Percentiles rank a stretch among this genome's conserved stretches.
These are phyloP conservation scores for Xylaria sp. DNA, from an alignment of 2,329 filamentous ascomycete genomes.

Conservation along the genomic window DNA sequence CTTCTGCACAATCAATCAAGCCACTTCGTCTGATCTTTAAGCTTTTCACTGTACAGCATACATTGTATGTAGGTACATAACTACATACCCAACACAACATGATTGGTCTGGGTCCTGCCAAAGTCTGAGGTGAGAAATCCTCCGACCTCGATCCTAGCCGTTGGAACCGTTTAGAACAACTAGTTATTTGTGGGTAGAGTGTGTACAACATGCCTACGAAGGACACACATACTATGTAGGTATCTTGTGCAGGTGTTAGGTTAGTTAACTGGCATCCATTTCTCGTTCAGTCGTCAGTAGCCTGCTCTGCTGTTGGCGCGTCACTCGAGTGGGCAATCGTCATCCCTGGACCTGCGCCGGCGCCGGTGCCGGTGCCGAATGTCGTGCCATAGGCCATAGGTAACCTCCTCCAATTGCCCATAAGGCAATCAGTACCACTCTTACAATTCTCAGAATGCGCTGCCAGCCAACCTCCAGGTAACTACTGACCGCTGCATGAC, in stretches of 20 bases:
- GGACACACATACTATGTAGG: background rate
- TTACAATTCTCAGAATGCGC: constrained; percentile 6
- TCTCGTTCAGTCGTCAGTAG: background rate
- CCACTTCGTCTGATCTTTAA: constrained; percentile 9
- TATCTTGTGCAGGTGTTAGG: background rate
- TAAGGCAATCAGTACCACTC: constrained; percentile 13
- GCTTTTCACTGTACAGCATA: constrained; percentile 5
- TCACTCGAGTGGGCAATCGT: constrained; percentile 19
- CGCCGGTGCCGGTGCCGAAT: constrained; percentile 19
- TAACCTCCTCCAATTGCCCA: background rate
- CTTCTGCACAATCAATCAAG: background rate
- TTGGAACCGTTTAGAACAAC: background rate
- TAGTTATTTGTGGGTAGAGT: background rate
- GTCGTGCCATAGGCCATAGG: background rate
- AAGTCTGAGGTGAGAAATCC: constrained; percentile 30
- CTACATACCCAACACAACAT: no score
- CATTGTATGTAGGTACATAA: no score
- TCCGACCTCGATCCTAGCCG: constrained; percentile 19
- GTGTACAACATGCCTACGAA: background rate
- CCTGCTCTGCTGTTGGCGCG: background rate
- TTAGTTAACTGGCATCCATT: background rate
- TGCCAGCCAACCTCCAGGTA: constrained; percentile 11
- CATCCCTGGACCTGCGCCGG: background rate
- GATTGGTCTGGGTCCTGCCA: constrained; percentile 21
- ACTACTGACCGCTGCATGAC: constrained; percentile 17